Base-by-base conservation (phyloP, 306 rosid species). In the Betula pendula region DNA sequence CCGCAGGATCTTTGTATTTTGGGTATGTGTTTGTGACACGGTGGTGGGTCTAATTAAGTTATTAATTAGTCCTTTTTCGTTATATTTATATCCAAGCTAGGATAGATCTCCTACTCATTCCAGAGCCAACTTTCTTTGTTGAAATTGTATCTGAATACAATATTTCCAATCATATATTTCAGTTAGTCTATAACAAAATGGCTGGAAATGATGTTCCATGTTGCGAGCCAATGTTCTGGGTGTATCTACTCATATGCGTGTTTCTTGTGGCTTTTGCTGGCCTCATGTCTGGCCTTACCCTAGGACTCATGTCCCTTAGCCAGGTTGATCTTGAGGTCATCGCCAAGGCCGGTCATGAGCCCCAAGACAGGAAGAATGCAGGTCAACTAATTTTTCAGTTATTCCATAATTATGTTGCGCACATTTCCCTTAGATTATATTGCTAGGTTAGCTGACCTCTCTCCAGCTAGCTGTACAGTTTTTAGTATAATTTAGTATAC, bases 301-400 rank as follows among this genome's bases (percentile, higher is more conserved):
- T 93, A 33, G 98, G 97, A 50, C 84, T 93, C 63, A 47, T 91
- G 81, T 91, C 97, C 6, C 84, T 88, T 69, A 88, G 80, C 73
- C 84, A 78, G 8, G 86, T 91, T 67, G 93, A 93, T 82, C 98
- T 93, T 25, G 98, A 91, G 87, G 96, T 93, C 27, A 81, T 93
- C 48, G 72, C 80, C 73, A 88, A 80, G 80, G 81, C 92, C 2
- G 97, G 97, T 19, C 78, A n/a, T n/a, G n/a, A 65, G 68, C 91
- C 93, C 31, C 82, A 79, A 43, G 89, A 87, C 68, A 83, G 83
- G 75, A 93, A 81, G 25, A 44, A 87, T 77, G 97, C 98, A 83
- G 93, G 93, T 92, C 27, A 29, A 14, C 9, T 38, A 38, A 38
- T 11, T n/a, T 15, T 25, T 51, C 38, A 63, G 40, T 9, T n/a